These are phyloP conservation scores for Pogostemon cablin DNA, from an alignment of 257 asterid genomes.

Conservation along the genomic window DNA sequence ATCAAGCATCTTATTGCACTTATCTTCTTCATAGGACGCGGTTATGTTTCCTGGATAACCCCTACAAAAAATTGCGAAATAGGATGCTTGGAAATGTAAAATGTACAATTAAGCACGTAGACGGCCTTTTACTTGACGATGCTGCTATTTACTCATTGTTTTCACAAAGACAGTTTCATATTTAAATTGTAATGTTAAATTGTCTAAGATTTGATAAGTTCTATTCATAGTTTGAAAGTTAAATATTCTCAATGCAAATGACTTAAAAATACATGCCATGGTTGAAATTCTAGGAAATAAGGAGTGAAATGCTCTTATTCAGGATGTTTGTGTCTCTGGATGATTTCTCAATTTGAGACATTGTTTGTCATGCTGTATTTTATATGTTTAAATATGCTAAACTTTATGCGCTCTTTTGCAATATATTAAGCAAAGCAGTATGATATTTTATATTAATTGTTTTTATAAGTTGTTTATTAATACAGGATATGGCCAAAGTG, in stretches of 20 bases:
- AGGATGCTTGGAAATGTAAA: background rate
- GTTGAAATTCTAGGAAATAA: background rate
- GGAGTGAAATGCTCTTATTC: background rate
- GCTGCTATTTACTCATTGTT: background rate
- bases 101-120: background rate
- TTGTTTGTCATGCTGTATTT: constrained; percentile 2
- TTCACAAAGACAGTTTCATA: background rate
- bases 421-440: constrained; percentile 16
- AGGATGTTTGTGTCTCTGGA: constrained; percentile 1
- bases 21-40: too few relatives aligned
- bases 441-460: constrained; percentile 29
- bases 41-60: too few relatives aligned
- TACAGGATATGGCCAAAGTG: constrained; percentile 90
- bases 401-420: background rate
- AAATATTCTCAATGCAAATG: background rate
- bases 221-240: background rate
- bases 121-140: constrained; percentile 20
- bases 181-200: background rate
- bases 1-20: too few relatives aligned
- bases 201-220: background rate
- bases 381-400: constrained; percentile 15
- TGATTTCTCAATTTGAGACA: constrained; percentile 11
- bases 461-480: constrained; percentile 25
- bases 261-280: background rate
- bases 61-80: background rate